Base-by-base conservation (phyloP, 108 stramenopile species). In the Seminavis robusta region DNA sequence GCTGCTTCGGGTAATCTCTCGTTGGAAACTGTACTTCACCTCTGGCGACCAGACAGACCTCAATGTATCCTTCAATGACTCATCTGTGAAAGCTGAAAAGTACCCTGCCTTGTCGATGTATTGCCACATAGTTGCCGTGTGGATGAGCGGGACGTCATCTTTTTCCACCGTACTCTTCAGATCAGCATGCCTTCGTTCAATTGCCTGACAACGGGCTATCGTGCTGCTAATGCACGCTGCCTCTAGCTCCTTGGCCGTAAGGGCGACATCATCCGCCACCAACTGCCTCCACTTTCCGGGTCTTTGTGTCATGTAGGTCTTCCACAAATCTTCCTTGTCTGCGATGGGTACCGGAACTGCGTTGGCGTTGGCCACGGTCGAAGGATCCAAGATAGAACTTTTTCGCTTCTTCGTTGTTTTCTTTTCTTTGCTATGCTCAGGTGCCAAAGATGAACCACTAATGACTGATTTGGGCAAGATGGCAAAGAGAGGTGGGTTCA, bases 51-150 rank as follows among this genome's bases (percentile, higher is more conserved):
- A 7, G 6, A 25, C 10, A 10, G 7, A 39, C 20, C 6, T 19
- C 33, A 39, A 37, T 25, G 20, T 25, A 15, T 56, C 54, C 10
- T 13, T 36, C 27, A 2, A 40, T 23, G 21, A n/a, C 38, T 37
- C 38, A 37, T 56, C 38, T 24, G n/a, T 40, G 3, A 4, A 4
- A 21, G 23, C 15, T 21, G 25, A 13, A 46, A 41, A 59, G 20
- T 27, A 46, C 1, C 57, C 57, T n/a, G 41, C 25, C 43, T 59
- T 42, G 16, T 59, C 57, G 4, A 59, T 25, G 44, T 44, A 59
- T 9, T 37, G 30, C 57, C 57, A 59, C 57, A 59, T 59, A 1
- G 44, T 29, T 33, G 44, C 32, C 2, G 57, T 46, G 23, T 59
- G 57, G 3, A 52, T 31, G 17, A 52, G 5, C 4, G 17, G 10